Base-by-base conservation (phyloP, 2,329 filamentous ascomycete genomes). In the Claviceps sp. region DNA sequence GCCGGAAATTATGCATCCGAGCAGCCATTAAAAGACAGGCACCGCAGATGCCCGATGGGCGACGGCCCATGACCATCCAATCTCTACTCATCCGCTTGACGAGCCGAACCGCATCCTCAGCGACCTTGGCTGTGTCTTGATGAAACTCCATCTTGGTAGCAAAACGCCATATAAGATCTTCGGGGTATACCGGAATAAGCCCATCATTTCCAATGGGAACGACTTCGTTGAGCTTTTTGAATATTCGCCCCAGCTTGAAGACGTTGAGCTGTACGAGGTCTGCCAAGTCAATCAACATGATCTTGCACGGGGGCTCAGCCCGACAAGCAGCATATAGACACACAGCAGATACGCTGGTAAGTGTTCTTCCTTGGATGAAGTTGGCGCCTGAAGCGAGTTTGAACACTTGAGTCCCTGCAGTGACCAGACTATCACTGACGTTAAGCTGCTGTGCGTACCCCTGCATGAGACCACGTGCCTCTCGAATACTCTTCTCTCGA, bases 1-100 rank as follows among this genome's bases (percentile, higher is more conserved):
- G 83, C 45, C 91, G 85, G 64, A 94, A 98, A 67, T 97, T 97
- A 76, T 96, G 95, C 85, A 97, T 97, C 50, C 93, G 86, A 8
- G 93, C 91, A 6, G 93, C 93, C 65, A 98, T 84, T 55, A 98
- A 86, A 47, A 98, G 78, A 58, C 90, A 95, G 13, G 93, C 93
- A 55, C 93, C 93, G 65, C 90, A 96, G 51, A 97, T 84, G 58
- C 93, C 93, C 6, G 91, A 91, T 16, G 93, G 93, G 42, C 93
- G 84, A 61, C 93, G 86, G 60, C 93, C 93, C 64, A 90, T 88
- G 46, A 90, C 85, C 80, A 98, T 97, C 90, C 93, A 97, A 69
- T 98, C 93, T 50, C 88, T 78, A 57, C 88, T 90, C 93, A 98
- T 97, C 55, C 93, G 84, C 65, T 86, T 83, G 52, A 95, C 83